Conservation (phyloP, 2,329 filamentous ascomycete genomes). For the Talaromyces atroroseus region DNA sequence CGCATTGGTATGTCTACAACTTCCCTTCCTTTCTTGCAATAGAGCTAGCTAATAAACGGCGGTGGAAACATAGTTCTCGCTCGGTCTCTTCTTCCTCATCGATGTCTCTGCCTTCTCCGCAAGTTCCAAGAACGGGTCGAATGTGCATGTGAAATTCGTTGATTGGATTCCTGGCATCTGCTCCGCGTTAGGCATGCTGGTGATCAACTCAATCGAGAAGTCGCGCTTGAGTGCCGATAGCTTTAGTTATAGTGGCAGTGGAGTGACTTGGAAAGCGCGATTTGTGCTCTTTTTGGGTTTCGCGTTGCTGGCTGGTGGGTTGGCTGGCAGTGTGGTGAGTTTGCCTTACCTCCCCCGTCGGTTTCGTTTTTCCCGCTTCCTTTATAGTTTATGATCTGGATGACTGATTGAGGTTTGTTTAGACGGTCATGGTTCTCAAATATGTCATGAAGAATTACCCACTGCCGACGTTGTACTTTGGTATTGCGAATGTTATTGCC, state of each 20-base stretch:
- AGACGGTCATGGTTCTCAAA: slow-evolving; percentile 62
- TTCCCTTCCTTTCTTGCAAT: slow-evolving; percentile 5
- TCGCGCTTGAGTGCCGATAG: slow-evolving; percentile 58
- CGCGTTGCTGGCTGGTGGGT: slow-evolving; percentile 61
- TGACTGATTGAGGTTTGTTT: not conserved
- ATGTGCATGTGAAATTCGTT: slow-evolving; percentile 62
- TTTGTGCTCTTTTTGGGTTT: slow-evolving; percentile 65
- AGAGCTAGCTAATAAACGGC: not conserved
- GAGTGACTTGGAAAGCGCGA: slow-evolving; percentile 65
- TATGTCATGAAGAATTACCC: slow-evolving; percentile 57
- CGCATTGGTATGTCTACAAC: slow-evolving; percentile 51
- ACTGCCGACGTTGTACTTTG: slow-evolving; percentile 61
- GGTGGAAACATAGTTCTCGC: slow-evolving; percentile 51
- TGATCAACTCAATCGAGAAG: slow-evolving; percentile 69
- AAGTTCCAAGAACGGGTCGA: slow-evolving; percentile 55
- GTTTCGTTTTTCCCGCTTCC: not conserved
- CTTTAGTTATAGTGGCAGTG: slow-evolving; percentile 60
- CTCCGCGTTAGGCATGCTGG: slow-evolving; percentile 63
- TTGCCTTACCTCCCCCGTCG: not conserved
- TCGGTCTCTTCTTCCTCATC: slow-evolving; percentile 65
- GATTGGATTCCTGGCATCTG: slow-evolving; percentile 70
- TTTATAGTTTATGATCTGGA: not conserved
- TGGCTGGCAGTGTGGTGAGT: slow-evolving; percentile 59
- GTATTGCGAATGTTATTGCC: slow-evolving; percentile 60
- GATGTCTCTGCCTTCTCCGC: slow-evolving; percentile 61